A percentile compares a stretch with the other conserved stretches of the same genome.
Evolutionary conservation across 2,329 filamentous ascomycete genomes (phyloP).

Genomic region (Colletotrichum endophyticum): DNA sequence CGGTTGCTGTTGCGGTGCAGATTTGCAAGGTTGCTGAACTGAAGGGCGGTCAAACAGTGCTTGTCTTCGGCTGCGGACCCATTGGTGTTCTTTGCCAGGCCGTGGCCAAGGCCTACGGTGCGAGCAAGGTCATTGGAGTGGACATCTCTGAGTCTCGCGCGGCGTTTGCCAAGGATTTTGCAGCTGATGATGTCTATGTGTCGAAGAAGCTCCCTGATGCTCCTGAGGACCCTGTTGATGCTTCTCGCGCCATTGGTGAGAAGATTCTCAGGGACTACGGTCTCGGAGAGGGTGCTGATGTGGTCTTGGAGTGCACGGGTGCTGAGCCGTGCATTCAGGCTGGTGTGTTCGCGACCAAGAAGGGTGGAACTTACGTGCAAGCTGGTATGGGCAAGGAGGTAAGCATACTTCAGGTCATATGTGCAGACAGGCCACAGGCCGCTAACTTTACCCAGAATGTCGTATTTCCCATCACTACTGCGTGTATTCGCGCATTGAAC

Average conservation of each 20-base stretch:
- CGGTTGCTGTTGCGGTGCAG: conserved; percentile 55
- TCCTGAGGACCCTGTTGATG: conserved; percentile 53
- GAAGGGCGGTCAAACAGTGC: conserved; percentile 43
- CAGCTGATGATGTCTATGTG: conserved; percentile 47
- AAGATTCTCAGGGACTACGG: conserved; percentile 46
- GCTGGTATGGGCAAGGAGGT: conserved; percentile 54
- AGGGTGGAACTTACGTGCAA: conserved; percentile 55
- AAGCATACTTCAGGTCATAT: neutral
- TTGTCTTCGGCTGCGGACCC: conserved; percentile 55
- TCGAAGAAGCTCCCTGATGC: conserved; percentile 36
- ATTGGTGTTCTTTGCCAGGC: conserved; percentile 52
- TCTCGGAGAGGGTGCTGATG: conserved; percentile 50
- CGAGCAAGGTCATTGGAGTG: conserved; percentile 48
- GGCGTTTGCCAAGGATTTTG: conserved; percentile 47
- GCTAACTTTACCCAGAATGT: conserved; percentile 38
- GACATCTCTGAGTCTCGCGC: conserved; percentile 47
- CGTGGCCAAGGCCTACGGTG: conserved; percentile 50
- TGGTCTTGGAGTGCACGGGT: conserved; percentile 43
- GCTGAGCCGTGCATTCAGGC: conserved; percentile 48
- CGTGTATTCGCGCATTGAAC: conserved; percentile 76
- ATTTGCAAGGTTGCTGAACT: conserved; percentile 46
- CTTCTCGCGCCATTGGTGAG: conserved; percentile 52
- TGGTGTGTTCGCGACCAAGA: conserved; percentile 46
- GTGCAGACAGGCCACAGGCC: neutral
- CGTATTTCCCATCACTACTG: conserved; percentile 69